Evolutionary conservation across 108 stramenopile genomes (phyloP).

Genomic region (Skeletonema tropicum): DNA sequence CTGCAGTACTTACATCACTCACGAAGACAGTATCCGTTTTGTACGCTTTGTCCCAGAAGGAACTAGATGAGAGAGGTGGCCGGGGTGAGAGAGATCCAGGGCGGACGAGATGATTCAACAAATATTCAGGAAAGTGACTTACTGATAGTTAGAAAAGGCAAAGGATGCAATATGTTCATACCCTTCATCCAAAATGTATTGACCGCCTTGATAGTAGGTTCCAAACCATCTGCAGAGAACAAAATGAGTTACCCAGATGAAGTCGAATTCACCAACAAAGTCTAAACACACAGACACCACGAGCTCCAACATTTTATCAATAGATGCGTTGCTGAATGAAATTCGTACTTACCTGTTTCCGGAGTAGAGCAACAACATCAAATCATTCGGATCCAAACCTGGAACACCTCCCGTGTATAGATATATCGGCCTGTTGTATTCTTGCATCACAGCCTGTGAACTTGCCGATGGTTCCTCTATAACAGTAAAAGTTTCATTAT

Average conservation of each 20-base stretch:
- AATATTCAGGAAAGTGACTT: too few relatives aligned
- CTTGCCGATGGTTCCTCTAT: not conserved
- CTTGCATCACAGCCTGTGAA: not conserved
- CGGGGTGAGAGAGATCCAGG: too few relatives aligned
- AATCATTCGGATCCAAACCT: not conserved
- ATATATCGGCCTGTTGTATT: not conserved
- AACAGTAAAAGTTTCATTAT: not conserved
- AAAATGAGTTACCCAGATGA: not conserved
- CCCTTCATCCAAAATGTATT: not conserved
- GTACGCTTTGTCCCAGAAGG: too few relatives aligned
- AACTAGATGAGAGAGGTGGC: too few relatives aligned
- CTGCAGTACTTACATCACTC: not conserved
- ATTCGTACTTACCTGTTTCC: not conserved
- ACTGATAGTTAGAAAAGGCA: not conserved
- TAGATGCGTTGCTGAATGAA: not conserved
- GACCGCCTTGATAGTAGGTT: not conserved
- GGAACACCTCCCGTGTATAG: not conserved
- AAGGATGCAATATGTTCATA: not conserved
- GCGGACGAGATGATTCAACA: too few relatives aligned
- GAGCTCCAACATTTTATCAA: not conserved
- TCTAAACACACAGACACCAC: not conserved
- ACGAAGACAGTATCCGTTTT: not conserved
- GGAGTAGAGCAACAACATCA: not conserved
- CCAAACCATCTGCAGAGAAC: slow-evolving; percentile 3
- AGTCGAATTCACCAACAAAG: not conserved